Conservation (phyloP, 345 rosid species). For the Lumnitzera racemosa region DNA sequence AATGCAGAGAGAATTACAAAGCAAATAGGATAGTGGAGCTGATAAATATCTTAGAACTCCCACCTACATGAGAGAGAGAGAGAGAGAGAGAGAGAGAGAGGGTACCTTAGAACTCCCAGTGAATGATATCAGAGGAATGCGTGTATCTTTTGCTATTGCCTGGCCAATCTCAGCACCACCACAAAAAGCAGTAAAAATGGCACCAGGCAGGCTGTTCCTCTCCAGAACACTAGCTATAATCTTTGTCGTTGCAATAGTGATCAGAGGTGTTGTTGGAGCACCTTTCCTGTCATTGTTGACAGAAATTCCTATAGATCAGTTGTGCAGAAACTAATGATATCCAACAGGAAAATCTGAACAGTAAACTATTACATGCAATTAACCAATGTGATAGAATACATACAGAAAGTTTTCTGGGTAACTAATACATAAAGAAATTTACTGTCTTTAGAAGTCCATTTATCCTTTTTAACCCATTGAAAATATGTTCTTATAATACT, state of each 20-base stretch:
- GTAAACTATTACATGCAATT: no score
- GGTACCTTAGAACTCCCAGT: constrained; percentile 92
- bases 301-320: neutral
- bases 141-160: constrained; percentile 77
- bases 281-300: constrained; percentile 64
- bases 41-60: neutral
- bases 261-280: constrained; percentile 91
- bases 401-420: no score
- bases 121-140: constrained; percentile 80
- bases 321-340: no score
- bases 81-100: no score
- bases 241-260: constrained; percentile 91
- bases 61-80: neutral
- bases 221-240: constrained; percentile 76
- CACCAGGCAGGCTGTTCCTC: constrained; percentile 82
- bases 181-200: constrained; percentile 89
- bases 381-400: no score
- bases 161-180: constrained; percentile 95
- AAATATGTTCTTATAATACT: no score
- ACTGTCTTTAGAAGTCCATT: no score
- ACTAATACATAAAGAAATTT: no score
- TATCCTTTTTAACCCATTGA: no score
- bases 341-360: no score
- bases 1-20: neutral
- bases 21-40: neutral